Evolutionary conservation across 805 yeast species (phyloP), one percentile per base, ranked within the genome.

Genomic region (Zygosaccharomyces gambellarensis): DNA sequence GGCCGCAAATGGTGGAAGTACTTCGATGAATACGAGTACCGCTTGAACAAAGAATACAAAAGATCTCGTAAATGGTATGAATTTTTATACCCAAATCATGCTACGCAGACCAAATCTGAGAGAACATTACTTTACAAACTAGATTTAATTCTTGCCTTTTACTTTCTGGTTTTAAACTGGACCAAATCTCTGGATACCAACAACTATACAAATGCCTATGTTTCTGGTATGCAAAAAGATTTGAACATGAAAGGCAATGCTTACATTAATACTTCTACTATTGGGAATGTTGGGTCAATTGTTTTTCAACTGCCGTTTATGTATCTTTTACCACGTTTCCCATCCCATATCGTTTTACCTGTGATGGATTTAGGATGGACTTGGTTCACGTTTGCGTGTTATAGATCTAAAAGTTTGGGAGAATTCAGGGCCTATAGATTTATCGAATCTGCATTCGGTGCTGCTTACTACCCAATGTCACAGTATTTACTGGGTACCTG

Each of bases 281-380:
- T 80, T 56, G 82, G 80, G 62, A 75, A 73, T 41, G 79, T 83
- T 17, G 92, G 89, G 44, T 71, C 80, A 43, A 77, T 80, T 39
- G 70, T 86, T 3, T 79, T 82, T 56, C 83, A 82, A 61, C 64
- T 85, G 47, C 90, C 90, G 0, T 81, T 82, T 68, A 75, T 81
- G 71, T 80, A 78, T 57, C 59, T 83, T 21, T 68, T 86, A 47
- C 79, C 80, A 36, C 74, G 81, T 34, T 68, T 72, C 31, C 84
- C 85, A 5, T 70, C 83, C 49, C 79, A 77, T 44, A 51, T 61
- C 9, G 58, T 67, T 70, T 71, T 65, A 36, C 83, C 85, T 1
- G 50, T 69, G 2, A 71, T 78, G 65, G 94, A 86, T 60, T 57
- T 84, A 34, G 71, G 79, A 31, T 86, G 94, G 95, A 78, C 87